phyloP scores from a whole-genome alignment of 2,329 filamentous ascomycete species.

The Teratosphaeria zuluensis region DNA sequence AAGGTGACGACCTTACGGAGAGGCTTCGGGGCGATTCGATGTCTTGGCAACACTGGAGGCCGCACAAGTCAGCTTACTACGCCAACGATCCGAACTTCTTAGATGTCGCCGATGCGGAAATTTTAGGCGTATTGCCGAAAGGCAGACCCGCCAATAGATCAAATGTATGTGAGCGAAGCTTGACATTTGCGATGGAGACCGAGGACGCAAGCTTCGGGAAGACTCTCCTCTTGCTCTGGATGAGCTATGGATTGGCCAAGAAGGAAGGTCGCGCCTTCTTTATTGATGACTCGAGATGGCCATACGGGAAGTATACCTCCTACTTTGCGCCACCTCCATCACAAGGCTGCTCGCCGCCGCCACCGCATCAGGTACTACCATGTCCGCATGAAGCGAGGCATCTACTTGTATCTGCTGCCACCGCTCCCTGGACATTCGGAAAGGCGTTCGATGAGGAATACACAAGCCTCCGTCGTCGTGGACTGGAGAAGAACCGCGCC shows the following conservation, averaged over 20 bases:
- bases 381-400: constrained; percentile 70
- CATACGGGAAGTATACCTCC: constrained; percentile 63
- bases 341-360: constrained; percentile 59
- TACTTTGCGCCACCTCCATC: constrained; percentile 61
- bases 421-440: constrained; percentile 55
- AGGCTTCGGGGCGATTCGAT: constrained; percentile 14
- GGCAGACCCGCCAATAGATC: constrained; percentile 10
- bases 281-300: constrained; percentile 73
- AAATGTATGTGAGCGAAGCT: constrained; percentile 55
- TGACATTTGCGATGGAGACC: constrained; percentile 71
- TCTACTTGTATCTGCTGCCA: constrained; percentile 62
- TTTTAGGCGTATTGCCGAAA: constrained; percentile 46
- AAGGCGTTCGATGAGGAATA: constrained; percentile 46
- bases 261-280: constrained; percentile 70
- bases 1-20: constrained; percentile 37
- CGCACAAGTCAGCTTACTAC: constrained; percentile 46
- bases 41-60: constrained; percentile 22
- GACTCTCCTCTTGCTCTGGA: constrained; percentile 71
- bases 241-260: constrained; percentile 68
- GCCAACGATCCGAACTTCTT: constrained; percentile 59
- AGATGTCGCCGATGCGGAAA: constrained; percentile 63
- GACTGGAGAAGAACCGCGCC: constrained; percentile 38
- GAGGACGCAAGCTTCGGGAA: constrained; percentile 67
- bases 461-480: constrained; percentile 29
- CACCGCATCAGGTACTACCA: constrained; percentile 65